Evolutionary conservation across 345 rosid species (phyloP), one percentile per base, ranked within the genome.

Genomic region (Eucalyptus cladocalyx): DNA sequence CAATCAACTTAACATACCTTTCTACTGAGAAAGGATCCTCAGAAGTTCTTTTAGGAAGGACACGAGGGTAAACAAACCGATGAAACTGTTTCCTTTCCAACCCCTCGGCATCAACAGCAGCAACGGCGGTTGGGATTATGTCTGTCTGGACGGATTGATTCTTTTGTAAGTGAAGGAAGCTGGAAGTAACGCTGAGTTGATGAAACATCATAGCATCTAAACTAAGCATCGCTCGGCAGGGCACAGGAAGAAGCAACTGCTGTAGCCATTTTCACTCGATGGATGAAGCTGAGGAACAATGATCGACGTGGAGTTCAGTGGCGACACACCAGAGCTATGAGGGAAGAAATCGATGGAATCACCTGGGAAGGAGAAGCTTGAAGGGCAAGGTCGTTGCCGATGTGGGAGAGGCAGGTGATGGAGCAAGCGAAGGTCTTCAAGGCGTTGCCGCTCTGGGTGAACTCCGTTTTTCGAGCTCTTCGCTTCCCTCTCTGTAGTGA

Each of bases 331-430:
- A 0, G 50, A 48, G 50, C 50, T 48, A 12, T 48, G 50, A 91
- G 56, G 21, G 21, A 51, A 51, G 43, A 42, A 42, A 51, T 51
- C 9, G 1, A 51, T 51, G 21, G 26, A 54, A 21, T 51, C 43
- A 95, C 99, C 97, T 95, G 96, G 81, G 94, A 92, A 67, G 97
- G 92, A 83, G 98, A 95, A 86, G 97, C 96, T 92, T 95, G 97
- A 50, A 96, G 89, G 48, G 93, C 95, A 86, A 97, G 97, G 95
- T 97, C 99, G 93, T 94, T 95, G 21, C 97, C 98, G 87, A 97
- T 90, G 76, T 97, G 98, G 14, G 98, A 95, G 89, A 97, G 98
- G 90, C 95, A 94, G 18, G 96, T 93, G 93, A 97, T 92, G 47
- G 95, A 95, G 86, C 99, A 93, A 76, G 96, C 92, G 48, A 97